Evolutionary conservation across 2,329 filamentous ascomycete species (phyloP), one percentile per base, ranked within the genome.

Genomic region (Passalora sequoiae): DNA sequence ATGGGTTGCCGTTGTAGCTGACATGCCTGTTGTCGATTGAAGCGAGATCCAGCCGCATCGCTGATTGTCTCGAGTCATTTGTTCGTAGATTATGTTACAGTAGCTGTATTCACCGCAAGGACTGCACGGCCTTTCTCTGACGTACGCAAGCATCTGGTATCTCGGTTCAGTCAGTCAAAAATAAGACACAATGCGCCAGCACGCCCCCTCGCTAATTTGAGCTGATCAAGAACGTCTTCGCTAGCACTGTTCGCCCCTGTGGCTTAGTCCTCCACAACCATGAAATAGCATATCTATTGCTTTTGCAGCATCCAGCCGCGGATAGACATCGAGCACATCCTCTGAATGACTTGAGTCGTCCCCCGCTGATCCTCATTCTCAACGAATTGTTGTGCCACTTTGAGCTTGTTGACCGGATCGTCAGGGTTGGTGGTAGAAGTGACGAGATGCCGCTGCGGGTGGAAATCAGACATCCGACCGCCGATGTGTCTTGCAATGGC

Each of bases 401-500:
- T 58, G 21, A 75, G 60, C 56, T 74, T 72, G 21, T 66, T 69
- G 32, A 63, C 48, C 3, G 69, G 50, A 16, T 64, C 60, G 40
- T 69, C 67, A 6, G 69, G 65, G 39, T 62, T 58, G 30, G 58
- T 53, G 24, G 40, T 54, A 16, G 53, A 46, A 2, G 55, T 51
- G 6, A 58, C 45, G 4, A 61, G 38, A 8, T 54, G 51, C 20
- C 51, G 55, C 15, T 54, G 50, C 12, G 60, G 58, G 19, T 59
- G 53, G 51, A 71, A 72, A 19, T 69, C 67, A 12, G 66, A 62
- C 47, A 69, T 60, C 10, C 80, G 77, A 22, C 81, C 80, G 33
- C 84, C 81, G 38, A 89, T 73, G 50, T 89, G 80, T 19, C 88
- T 81, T 12, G 85, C 81, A 43, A 94, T 79, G 6, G 86, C 86